A percentile compares a stretch with the other conserved stretches of the same genome.
These are phyloP conservation scores for Candida frijolesensis DNA, from an alignment of 1,139 yeast genomes.

Conservation along the genomic window DNA sequence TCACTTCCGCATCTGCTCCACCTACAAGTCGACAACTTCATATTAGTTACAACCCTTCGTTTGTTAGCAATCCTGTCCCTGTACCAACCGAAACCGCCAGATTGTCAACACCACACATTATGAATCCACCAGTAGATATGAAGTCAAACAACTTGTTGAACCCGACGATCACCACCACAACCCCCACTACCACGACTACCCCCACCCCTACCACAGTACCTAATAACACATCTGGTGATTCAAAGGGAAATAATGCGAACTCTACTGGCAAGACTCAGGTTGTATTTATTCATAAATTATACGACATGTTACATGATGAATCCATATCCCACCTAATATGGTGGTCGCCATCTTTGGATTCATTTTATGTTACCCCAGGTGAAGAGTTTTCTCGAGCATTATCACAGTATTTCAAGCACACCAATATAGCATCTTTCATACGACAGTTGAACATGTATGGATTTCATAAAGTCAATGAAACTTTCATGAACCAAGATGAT, in stretches of 20 bases:
- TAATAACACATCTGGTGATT: neutral
- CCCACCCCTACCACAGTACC: neutral
- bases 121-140: conserved; percentile 5
- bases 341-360: conserved; percentile 43
- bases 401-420: conserved; percentile 72
- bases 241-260: conserved; percentile 4
- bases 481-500: conserved; percentile 25
- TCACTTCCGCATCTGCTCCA: neutral
- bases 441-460: conserved; percentile 82
- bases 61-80: neutral
- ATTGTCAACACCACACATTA: conserved; percentile 1
- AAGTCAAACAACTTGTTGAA: conserved; percentile 2
- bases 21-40: neutral
- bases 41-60: conserved; percentile 1
- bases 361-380: conserved; percentile 46
- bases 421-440: conserved; percentile 78
- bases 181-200: neutral
- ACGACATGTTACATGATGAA: conserved; percentile 62
- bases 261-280: conserved; percentile 44
- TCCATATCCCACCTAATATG: conserved; percentile 49
- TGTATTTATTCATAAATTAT: conserved; percentile 64
- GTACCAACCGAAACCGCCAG: neutral
- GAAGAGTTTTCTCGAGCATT: conserved; percentile 65
- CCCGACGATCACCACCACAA: conserved; percentile 1
- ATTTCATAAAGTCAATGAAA: conserved; percentile 66